Evolutionary conservation across 768 basidiomycete species (phyloP).

Genomic region (Pleurotus tuoliensis): DNA sequence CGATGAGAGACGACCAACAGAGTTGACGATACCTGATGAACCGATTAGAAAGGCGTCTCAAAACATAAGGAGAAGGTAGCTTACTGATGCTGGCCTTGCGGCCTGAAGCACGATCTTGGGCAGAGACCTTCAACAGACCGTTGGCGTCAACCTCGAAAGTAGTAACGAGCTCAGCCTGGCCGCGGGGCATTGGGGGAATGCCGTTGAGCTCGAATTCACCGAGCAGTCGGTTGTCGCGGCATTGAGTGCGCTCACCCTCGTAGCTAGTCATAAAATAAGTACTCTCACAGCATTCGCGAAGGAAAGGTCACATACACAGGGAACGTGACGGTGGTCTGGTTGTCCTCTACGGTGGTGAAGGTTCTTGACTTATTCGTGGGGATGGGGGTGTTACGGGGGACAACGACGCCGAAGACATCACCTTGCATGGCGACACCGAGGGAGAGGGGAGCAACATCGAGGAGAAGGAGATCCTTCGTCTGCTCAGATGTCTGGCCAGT

Average conservation of each 20-base stretch:
- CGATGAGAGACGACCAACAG: slow-evolving; percentile 94
- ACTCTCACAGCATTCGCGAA: slow-evolving; percentile 5
- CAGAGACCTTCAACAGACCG: slow-evolving; percentile 98
- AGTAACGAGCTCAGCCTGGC: slow-evolving; percentile 98
- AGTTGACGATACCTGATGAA: slow-evolving; percentile 87
- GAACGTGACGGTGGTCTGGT: slow-evolving; percentile 99
- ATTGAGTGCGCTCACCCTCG: slow-evolving; percentile 99
- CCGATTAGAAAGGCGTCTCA: slow-evolving; percentile 9
- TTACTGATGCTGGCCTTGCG: slow-evolving; percentile 97
- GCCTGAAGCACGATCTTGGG: slow-evolving; percentile 96
- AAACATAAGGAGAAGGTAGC: slow-evolving; percentile 23
- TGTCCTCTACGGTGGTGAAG: slow-evolving; percentile 99
- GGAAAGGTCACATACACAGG: slow-evolving; percentile 65
- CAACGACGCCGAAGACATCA: slow-evolving; percentile 99
- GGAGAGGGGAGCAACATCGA: slow-evolving; percentile 89
- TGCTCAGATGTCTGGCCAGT: slow-evolving; percentile 98
- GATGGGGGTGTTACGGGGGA: slow-evolving; percentile 99
- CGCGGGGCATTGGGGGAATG: slow-evolving; percentile 98
- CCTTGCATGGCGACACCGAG: slow-evolving; percentile 99
- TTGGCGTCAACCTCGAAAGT: slow-evolving; percentile 99
- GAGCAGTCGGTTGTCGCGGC: slow-evolving; percentile 97
- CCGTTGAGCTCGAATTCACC: slow-evolving; percentile 99
- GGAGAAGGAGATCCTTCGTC: slow-evolving; percentile 92
- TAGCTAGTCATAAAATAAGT: slow-evolving; percentile 45
- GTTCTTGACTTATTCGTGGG: slow-evolving; percentile 98